Evolutionary conservation across 139 green algal genomes (phyloP).

Genomic region (Eudorina sp.): DNA sequence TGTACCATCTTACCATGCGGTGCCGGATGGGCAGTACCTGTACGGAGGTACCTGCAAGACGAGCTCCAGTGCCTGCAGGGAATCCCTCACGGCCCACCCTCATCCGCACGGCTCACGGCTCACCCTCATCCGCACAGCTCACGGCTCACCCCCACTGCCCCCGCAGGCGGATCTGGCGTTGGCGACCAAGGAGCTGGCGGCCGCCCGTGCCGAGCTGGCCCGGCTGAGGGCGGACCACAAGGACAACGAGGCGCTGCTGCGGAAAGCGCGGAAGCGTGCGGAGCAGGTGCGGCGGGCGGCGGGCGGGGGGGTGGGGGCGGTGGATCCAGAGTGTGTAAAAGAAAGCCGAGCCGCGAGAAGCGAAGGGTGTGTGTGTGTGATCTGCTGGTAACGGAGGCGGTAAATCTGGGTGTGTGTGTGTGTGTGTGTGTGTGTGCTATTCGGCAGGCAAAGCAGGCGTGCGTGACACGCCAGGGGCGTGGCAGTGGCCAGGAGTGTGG

Average conservation of each 20-base stretch:
- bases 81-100: not conserved
- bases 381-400: too few species aligned
- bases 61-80: not conserved
- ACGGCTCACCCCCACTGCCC: not conserved
- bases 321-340: too few species aligned
- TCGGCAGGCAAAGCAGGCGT: too few species aligned
- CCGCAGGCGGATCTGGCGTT: slow-evolving; percentile 20
- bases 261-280: slow-evolving; percentile 59
- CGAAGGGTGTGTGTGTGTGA: not conserved
- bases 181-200: slow-evolving; percentile 29
- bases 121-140: not conserved
- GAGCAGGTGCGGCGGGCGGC: slow-evolving; percentile 37
- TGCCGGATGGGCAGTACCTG: too few species aligned
- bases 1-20: too few species aligned
- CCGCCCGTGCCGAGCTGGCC: slow-evolving; percentile 37
- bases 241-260: slow-evolving; percentile 52
- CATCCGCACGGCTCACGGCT: not conserved
- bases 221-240: slow-evolving; percentile 42
- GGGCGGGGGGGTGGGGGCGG: not conserved
- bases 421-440: too few species aligned
- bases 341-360: too few species aligned
- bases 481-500: too few species aligned
- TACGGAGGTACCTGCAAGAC: not conserved
- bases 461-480: too few species aligned
- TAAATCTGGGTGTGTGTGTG: too few species aligned